phyloP scores from a whole-genome alignment of 139 green algal genomes.

The Eudorina sp. region DNA sequence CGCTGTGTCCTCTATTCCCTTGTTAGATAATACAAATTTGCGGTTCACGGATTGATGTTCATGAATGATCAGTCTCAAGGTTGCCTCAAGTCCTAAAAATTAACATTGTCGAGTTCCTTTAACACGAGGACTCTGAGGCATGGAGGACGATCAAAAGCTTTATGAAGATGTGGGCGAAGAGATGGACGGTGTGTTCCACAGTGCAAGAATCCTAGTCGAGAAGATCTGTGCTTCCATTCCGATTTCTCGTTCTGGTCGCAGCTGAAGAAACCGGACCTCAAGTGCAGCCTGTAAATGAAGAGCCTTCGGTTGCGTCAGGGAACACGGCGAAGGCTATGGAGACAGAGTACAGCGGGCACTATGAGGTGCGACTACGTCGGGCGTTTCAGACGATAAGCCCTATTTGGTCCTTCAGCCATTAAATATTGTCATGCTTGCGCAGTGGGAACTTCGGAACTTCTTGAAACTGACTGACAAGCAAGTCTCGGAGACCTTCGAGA shows the following conservation, averaged over 20 bases:
- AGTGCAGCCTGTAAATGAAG: neutral
- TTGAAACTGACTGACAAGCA: constrained; percentile 57
- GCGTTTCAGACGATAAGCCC: neutral
- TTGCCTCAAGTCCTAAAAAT: no score
- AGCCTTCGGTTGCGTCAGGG: neutral
- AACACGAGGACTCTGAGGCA: no score
- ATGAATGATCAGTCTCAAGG: no score
- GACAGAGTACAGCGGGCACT: constrained; percentile 12
- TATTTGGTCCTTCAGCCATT: neutral
- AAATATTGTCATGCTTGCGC: neutral
- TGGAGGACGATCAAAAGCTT: constrained; percentile 24
- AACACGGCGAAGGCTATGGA: constrained; percentile 14
- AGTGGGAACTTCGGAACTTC: constrained; percentile 70
- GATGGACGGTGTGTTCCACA: constrained; percentile 28
- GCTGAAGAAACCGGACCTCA: constrained; percentile 5
- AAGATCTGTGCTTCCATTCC: constrained; percentile 22
- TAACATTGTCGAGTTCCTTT: no score
- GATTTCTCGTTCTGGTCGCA: neutral
- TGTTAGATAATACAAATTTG: no score
- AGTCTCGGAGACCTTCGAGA: constrained; percentile 79
- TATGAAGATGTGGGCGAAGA: constrained; percentile 12
- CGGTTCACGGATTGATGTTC: no score
- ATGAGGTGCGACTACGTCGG: constrained; percentile 31
- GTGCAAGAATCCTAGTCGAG: neutral
- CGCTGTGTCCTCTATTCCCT: no score